Conservation (phyloP, 148 eudicot species). For the Suaeda aralocaspica region DNA sequence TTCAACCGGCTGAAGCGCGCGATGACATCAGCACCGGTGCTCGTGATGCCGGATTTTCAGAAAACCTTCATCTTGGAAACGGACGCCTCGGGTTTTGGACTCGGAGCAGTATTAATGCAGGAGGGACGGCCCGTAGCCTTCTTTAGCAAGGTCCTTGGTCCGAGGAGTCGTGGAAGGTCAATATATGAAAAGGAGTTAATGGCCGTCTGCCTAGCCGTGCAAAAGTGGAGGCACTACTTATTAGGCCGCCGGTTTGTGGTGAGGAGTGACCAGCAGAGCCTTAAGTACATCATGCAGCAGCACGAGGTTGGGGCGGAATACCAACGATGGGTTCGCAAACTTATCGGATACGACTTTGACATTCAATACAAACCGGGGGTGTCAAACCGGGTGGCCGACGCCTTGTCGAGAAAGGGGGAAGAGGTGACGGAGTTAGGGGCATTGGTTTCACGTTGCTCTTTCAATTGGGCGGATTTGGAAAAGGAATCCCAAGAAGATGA, state of each 20-base stretch:
- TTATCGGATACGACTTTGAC: no score
- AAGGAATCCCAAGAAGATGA: no score
- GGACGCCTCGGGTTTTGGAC: background rate
- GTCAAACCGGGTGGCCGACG: no score
- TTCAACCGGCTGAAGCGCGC: background rate
- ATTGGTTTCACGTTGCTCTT: no score
- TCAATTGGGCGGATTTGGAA: no score
- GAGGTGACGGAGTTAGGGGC: no score
- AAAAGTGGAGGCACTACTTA: background rate
- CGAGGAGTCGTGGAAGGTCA: background rate
- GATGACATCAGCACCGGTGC: background rate
- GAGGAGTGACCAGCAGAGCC: background rate
- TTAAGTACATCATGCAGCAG: background rate
- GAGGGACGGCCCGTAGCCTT: background rate
- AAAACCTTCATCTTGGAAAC: background rate
- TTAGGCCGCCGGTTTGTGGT: background rate
- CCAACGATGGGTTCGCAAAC: no score
- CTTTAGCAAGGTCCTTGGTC: background rate
- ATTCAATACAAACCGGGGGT: no score
- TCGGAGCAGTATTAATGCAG: background rate
- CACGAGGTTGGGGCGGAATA: background rate
- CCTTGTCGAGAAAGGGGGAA: no score
- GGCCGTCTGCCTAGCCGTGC: background rate
- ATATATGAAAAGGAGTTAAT: background rate
- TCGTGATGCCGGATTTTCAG: background rate